These are phyloP conservation scores for Dionaea muscipula DNA, from an alignment of 179 eudicot genomes.

Conservation along the genomic window DNA sequence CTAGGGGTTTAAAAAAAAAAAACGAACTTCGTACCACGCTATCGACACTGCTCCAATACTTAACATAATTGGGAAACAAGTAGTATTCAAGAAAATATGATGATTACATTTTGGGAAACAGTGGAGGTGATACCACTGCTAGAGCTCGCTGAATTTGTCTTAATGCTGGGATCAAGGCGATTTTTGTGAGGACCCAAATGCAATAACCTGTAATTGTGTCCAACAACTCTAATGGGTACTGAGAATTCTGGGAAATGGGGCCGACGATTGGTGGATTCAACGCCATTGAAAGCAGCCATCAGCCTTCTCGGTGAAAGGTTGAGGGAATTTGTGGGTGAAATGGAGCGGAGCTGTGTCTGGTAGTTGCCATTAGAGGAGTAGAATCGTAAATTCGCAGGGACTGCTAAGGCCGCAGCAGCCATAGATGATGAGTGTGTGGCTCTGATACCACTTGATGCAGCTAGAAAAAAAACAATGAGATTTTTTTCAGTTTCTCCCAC, in stretches of 20 bases:
- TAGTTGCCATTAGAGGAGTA: constrained; percentile 13
- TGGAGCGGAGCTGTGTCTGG: background rate
- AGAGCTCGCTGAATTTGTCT: constrained; percentile 32
- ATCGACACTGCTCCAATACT: no score
- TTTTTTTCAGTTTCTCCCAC: no score
- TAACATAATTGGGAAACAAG: no score
- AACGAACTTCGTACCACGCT: no score
- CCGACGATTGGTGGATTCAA: constrained; percentile 18
- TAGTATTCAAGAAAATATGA: no score
- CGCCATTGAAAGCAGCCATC: constrained; percentile 3
- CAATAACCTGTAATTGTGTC: constrained; percentile 21
- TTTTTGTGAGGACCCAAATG: constrained; percentile 26
- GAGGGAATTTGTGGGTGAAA: background rate
- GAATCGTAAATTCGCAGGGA: constrained; percentile 12
- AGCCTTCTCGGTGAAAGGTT: background rate
- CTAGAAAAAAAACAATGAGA: no score
- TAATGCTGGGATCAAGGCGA: constrained; percentile 14
- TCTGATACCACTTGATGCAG: no score
- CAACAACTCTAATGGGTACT: constrained; percentile 22
- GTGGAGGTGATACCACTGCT: constrained; percentile 26
- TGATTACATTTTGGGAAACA: constrained; percentile 32
- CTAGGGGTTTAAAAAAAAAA: no score
- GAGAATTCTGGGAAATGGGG: constrained; percentile 10
- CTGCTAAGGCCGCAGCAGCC: constrained; percentile 18
- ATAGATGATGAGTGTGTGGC: background rate